phyloP scores from a whole-genome alignment of 2,329 filamentous ascomycete species.

The Annulohypoxylon truncatum region DNA sequence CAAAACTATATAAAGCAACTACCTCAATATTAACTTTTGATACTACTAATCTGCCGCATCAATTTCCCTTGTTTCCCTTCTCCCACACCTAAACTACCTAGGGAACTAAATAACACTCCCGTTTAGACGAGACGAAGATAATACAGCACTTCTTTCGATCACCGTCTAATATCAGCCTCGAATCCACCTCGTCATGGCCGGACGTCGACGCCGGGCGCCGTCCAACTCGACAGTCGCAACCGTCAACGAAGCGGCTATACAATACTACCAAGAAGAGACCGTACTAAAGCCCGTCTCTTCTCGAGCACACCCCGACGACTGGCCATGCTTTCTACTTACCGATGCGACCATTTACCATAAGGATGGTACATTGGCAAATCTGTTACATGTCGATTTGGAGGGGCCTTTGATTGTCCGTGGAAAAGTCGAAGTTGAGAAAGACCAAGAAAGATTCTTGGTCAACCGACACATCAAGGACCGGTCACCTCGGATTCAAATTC shows the following conservation, averaged over 20 bases:
- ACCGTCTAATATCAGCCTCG: neutral
- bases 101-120: neutral
- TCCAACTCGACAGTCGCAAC: conserved; percentile 61
- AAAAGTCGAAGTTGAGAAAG: conserved; percentile 62
- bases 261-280: conserved; percentile 50
- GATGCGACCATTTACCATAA: conserved; percentile 69
- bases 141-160: conserved; percentile 30
- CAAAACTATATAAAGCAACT: neutral
- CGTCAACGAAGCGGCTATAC: conserved; percentile 51
- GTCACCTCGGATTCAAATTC: conserved; percentile 64
- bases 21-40: neutral
- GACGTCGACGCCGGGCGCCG: conserved; percentile 53
- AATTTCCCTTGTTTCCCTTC: neutral
- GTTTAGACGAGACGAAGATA: neutral
- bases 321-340: conserved; percentile 70
- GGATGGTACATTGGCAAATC: conserved; percentile 68
- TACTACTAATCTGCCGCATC: neutral
- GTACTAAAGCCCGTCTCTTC: conserved; percentile 53
- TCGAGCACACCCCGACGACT: conserved; percentile 60
- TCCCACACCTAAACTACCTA: neutral
- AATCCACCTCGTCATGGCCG: conserved; percentile 50
- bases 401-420: conserved; percentile 73
- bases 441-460: conserved; percentile 53
- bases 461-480: conserved; percentile 47
- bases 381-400: conserved; percentile 69